A percentile compares a stretch with the other conserved stretches of the same genome.
Evolutionary conservation across 306 rosid species (phyloP).

Genomic region (Bauhinia variegata): DNA sequence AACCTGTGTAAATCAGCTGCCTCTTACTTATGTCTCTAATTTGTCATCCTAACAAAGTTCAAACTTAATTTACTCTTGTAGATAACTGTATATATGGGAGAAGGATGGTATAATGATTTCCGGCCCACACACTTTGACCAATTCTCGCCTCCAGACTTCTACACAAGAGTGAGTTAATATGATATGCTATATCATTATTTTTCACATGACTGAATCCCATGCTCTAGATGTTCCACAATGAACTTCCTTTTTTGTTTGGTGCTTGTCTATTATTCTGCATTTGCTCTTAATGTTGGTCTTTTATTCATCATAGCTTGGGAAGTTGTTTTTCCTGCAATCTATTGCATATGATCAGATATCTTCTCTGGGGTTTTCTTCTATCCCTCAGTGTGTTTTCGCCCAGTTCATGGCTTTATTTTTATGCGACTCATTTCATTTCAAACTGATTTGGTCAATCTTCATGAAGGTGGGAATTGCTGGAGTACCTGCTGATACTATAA

Average conservation of each 20-base stretch:
- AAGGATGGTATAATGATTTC: constrained; percentile 96
- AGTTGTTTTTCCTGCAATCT: constrained; percentile 2
- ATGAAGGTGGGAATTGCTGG: constrained; percentile 54
- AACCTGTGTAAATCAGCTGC: constrained; percentile 17
- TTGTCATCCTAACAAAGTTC: constrained; percentile 28
- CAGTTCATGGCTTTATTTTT: background rate
- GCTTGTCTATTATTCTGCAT: background rate
- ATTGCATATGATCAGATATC: constrained; percentile 16
- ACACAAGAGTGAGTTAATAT: constrained; percentile 73
- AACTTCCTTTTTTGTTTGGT: constrained; percentile 9
- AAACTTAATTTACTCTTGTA: constrained; percentile 41
- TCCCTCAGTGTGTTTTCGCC: background rate
- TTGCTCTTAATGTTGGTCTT: constrained; percentile 1
- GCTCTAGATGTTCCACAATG: background rate
- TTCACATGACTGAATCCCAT: constrained; percentile 1
- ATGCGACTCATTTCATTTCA: background rate
- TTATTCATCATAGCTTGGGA: background rate
- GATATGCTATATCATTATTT: constrained; percentile 18
- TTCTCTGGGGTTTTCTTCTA: background rate
- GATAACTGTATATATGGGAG: constrained; percentile 94
- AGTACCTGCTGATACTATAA: constrained; percentile 37
- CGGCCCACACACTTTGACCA: constrained; percentile 81
- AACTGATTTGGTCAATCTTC: constrained; percentile 14
- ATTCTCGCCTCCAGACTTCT: constrained; percentile 96
- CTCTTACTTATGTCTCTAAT: constrained; percentile 1